Conservation (phyloP, 2,329 filamentous ascomycete genomes). For the Cercospora sp. region DNA sequence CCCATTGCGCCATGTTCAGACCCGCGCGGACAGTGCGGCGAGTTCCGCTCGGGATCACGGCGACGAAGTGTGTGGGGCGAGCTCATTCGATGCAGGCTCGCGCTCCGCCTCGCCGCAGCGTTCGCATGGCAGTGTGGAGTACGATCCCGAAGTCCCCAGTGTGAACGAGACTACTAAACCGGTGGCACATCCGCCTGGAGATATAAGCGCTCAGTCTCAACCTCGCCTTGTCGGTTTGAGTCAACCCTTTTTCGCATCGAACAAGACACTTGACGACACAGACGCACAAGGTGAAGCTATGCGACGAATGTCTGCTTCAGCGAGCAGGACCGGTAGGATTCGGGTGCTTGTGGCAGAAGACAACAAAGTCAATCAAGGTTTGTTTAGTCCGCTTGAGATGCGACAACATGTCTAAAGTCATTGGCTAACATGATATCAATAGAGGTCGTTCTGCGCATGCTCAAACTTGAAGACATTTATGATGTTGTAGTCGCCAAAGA, state of each 20-base stretch:
- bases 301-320: slow-evolving; percentile 64
- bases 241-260: slow-evolving; percentile 72
- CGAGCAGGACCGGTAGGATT: slow-evolving; percentile 60
- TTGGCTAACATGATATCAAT: background rate
- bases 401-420: slow-evolving; percentile 35
- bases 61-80: slow-evolving; percentile 16
- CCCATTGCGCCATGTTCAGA: slow-evolving; percentile 73
- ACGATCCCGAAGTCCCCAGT: slow-evolving; percentile 21
- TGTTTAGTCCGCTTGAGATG: background rate
- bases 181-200: slow-evolving; percentile 40
- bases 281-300: slow-evolving; percentile 66
- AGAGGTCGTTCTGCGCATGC: slow-evolving; percentile 61
- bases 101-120: slow-evolving; percentile 14
- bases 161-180: slow-evolving; percentile 26
- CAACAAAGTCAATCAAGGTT: slow-evolving; percentile 60
- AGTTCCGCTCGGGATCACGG: slow-evolving; percentile 37
- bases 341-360: slow-evolving; percentile 85
- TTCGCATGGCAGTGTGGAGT: slow-evolving; percentile 22
- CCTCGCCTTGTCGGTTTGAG: slow-evolving; percentile 80
- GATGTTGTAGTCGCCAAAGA: slow-evolving; percentile 75
- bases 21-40: slow-evolving; percentile 58
- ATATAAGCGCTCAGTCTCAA: slow-evolving; percentile 56
- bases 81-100: slow-evolving; percentile 23
- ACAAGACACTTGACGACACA: slow-evolving; percentile 50
- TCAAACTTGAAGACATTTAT: slow-evolving; percentile 76